Evolutionary conservation across 2,329 filamentous ascomycete species (phyloP).

Genomic region (Pseudonectria foliicola): DNA sequence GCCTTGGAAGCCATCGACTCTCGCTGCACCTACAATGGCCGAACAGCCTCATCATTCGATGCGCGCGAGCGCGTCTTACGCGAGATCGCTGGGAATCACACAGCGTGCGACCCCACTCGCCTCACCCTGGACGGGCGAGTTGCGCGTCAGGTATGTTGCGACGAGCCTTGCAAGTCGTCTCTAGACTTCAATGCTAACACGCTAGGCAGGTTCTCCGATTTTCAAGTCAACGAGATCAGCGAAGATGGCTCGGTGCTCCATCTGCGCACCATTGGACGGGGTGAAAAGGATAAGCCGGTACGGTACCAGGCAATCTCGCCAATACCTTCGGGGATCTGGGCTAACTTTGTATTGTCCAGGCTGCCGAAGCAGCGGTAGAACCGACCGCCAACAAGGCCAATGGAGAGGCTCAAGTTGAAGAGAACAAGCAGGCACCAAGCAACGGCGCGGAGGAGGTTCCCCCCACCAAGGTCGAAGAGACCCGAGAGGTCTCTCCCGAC

Average conservation of each 20-base stretch:
- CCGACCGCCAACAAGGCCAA: conserved; percentile 5
- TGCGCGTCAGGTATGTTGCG: conserved; percentile 29
- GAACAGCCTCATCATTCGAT: conserved; percentile 24
- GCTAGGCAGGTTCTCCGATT: conserved; percentile 68
- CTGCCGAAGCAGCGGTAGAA: conserved; percentile 9
- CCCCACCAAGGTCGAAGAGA: conserved; percentile 13
- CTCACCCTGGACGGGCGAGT: conserved; percentile 32
- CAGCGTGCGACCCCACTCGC: conserved; percentile 31
- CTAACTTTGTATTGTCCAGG: background rate
- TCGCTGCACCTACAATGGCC: conserved; percentile 19
- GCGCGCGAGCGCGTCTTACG: conserved; percentile 27
- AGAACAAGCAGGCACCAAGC: conserved; percentile 9
- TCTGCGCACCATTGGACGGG: conserved; percentile 43
- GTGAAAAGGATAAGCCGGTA: conserved; percentile 11
- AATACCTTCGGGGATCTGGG: background rate
- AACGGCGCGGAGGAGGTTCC: conserved; percentile 13
- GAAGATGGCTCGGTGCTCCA: conserved; percentile 71
- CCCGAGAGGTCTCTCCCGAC: conserved; percentile 24
- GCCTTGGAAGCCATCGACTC: conserved; percentile 4
- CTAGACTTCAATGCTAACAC: conserved; percentile 3
- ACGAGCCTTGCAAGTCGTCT: background rate
- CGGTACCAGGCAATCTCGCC: conserved; percentile 12
- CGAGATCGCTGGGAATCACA: conserved; percentile 32
- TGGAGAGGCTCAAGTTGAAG: conserved; percentile 9
- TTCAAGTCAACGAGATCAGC: conserved; percentile 83